phyloP scores from a whole-genome alignment of 176 grass and related monocot species.

The Lolium perenne region DNA sequence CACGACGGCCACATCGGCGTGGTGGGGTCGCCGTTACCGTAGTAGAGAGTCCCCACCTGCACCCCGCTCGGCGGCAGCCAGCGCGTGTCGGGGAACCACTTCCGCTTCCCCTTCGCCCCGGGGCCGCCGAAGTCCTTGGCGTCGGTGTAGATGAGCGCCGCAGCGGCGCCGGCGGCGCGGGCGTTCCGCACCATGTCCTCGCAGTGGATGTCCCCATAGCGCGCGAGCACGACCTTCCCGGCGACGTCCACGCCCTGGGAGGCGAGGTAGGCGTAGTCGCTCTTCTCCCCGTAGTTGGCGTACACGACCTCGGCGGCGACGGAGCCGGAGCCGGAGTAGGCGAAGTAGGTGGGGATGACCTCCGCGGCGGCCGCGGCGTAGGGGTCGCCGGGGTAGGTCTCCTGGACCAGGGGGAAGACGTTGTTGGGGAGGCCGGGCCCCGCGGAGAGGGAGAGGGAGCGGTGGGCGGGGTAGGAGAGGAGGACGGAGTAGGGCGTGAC shows the following conservation, averaged over 20 bases:
- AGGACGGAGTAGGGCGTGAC: slow-evolving; percentile 71
- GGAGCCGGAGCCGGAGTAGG: slow-evolving; percentile 75
- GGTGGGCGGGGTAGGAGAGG: slow-evolving; percentile 70
- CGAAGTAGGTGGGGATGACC: slow-evolving; percentile 77
- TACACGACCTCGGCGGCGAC: slow-evolving; percentile 74
- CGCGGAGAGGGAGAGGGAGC: slow-evolving; percentile 66
- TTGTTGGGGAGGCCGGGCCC: slow-evolving; percentile 28
- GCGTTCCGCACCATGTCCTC: slow-evolving; percentile 86
- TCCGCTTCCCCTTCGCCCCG: slow-evolving; percentile 30
- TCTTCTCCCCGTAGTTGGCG: slow-evolving; percentile 73
- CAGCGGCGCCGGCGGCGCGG: slow-evolving; percentile 67
- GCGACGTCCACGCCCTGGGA: slow-evolving; percentile 67
- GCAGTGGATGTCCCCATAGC: slow-evolving; percentile 83
- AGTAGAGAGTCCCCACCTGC: slow-evolving; percentile 68
- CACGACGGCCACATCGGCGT: slow-evolving; percentile 79
- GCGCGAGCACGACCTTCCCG: slow-evolving; percentile 66
- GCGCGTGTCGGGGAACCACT: slow-evolving; percentile 57
- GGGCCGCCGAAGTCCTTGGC: slow-evolving; percentile 66
- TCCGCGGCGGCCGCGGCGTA: slow-evolving; percentile 55
- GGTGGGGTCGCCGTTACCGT: slow-evolving; percentile 67
- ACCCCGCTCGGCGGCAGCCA: slow-evolving; percentile 82
- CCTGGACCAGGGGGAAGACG: slow-evolving; percentile 59
- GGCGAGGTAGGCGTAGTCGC: slow-evolving; percentile 71
- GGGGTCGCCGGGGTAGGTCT: slow-evolving; percentile 56
- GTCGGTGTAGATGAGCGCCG: slow-evolving; percentile 75